A percentile compares a stretch with the other conserved stretches of the same genome.
Conservation (phyloP, 2,329 filamentous ascomycete species). For the Penicillium thymicola region DNA sequence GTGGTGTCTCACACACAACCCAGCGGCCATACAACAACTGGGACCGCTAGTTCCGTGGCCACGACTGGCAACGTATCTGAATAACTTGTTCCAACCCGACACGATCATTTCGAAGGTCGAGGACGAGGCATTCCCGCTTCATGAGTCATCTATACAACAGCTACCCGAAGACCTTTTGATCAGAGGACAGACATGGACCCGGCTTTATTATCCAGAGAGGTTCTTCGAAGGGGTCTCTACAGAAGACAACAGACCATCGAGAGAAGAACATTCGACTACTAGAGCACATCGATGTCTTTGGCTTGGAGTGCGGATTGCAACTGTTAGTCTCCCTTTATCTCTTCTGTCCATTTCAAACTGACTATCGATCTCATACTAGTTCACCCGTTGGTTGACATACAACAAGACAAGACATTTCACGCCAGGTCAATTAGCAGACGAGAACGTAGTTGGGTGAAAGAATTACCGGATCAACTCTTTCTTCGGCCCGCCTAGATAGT, state of each 20-base stretch:
- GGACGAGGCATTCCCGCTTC: slow-evolving; percentile 40
- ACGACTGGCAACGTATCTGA: slow-evolving; percentile 51
- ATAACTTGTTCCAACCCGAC: slow-evolving; percentile 48
- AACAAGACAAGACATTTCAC: slow-evolving; percentile 31
- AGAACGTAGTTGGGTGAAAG: no score
- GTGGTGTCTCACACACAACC: slow-evolving; percentile 39
- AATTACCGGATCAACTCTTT: no score
- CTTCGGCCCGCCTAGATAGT: no score
- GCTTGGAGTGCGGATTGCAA: slow-evolving; percentile 44
- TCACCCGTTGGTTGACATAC: slow-evolving; percentile 41
- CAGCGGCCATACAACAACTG: slow-evolving; percentile 38
- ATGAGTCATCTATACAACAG: slow-evolving; percentile 44
- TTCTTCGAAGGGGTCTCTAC: slow-evolving; percentile 51
- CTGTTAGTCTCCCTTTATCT: slow-evolving; percentile 30
- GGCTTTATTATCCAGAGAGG: slow-evolving; percentile 45
- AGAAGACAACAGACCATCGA: slow-evolving; percentile 54
- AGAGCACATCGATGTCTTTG: slow-evolving; percentile 53
- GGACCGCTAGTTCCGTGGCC: slow-evolving; percentile 50
- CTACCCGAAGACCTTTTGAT: slow-evolving; percentile 59
- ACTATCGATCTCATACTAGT: slow-evolving; percentile 21
- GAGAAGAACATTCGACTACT: slow-evolving; percentile 50
- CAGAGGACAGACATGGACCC: slow-evolving; percentile 54
- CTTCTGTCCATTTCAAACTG: not conserved
- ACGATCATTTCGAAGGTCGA: slow-evolving; percentile 37
- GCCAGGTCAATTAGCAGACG: slow-evolving; percentile 27